Conservation (phyloP, 148 eudicot genomes). For the Polygonum maritimum region DNA sequence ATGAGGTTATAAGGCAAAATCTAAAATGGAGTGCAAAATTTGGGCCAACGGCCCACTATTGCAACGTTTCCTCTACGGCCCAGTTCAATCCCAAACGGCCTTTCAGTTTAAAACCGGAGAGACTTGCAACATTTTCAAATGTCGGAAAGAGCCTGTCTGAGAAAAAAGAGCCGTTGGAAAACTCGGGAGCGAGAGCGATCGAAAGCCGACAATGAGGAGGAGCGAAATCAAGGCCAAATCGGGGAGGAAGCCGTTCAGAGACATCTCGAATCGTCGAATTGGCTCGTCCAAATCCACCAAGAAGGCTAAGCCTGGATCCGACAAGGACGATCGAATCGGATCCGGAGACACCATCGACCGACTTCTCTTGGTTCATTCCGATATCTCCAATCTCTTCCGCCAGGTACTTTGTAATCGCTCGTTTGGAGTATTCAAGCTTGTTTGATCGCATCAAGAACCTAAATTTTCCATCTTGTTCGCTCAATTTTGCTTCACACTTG, state of each 20-base stretch:
- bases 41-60: background rate
- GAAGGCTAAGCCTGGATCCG: slow-evolving; percentile 10
- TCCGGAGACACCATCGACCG: slow-evolving; percentile 40
- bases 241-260: slow-evolving; percentile 35
- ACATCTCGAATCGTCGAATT: slow-evolving; percentile 27
- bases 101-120: background rate
- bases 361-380: slow-evolving; percentile 59
- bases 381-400: slow-evolving; percentile 38
- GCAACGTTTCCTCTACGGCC: background rate
- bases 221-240: slow-evolving; percentile 27
- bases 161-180: slow-evolving; percentile 9
- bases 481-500: background rate
- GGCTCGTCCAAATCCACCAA: slow-evolving; percentile 14
- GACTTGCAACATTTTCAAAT: background rate
- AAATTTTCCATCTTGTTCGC: background rate
- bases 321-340: background rate
- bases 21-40: background rate
- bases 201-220: slow-evolving; percentile 18
- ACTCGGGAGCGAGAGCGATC: slow-evolving; percentile 9
- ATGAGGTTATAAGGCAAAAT: too few species aligned
- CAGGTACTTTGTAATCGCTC: slow-evolving; percentile 31
- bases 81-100: background rate
- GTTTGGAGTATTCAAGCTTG: background rate
- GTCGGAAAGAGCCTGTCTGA: background rate
- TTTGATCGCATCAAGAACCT: background rate